Base-by-base conservation (phyloP, 768 basidiomycete species). In the Rhodotorula babjevae region DNA sequence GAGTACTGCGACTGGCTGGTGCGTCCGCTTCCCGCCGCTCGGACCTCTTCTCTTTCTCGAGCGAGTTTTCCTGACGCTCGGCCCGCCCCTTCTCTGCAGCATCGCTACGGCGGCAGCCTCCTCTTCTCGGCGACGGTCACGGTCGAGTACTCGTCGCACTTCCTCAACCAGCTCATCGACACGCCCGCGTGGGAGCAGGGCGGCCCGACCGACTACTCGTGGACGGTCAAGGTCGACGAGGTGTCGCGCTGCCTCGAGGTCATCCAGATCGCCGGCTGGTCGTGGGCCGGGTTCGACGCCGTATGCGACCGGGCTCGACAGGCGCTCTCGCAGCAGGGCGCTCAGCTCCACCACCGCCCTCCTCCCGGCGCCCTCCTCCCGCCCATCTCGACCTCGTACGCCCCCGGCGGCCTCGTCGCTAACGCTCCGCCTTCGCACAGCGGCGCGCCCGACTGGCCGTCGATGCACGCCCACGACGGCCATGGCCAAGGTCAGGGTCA, bases 181-280 rank as follows among this genome's bases (percentile, higher is more conserved):
- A 55, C n/a, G 44, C 68, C 69, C 0, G 40, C 60, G 6, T 66
- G 55, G 64, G 72, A 73, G 57, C 68, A 73, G 25, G 73, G 73
- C 10, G 69, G 73, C 0, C n/a, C 44, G 52, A 15, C 0, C 10
- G 36, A 33, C 23, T 74, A 66, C 53, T 19, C 73, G 0, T 67
- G 61, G 58, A n/a, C 46, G 3, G 11, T 25, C 27, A 74, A 74
- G 60, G 36, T 67, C 25, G 69, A 60, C 6, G 73, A 74, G 33
- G 47, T 67, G 14, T 19, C 57, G 55, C 29, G 60, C 10, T 61
- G 60, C 60, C 21, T 61, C 44, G 60, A 61, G 2, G 42, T 61
- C 42, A 23, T 61, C 44, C 21, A 61, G 60, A n/a, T 61, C n/a
- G 42, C 60, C 2, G 60, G 60, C 18, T 61, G 60, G 60, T 15